Evolutionary conservation across 2,329 filamentous ascomycete species (phyloP).

Genomic region (Clonostachys byssicola): DNA sequence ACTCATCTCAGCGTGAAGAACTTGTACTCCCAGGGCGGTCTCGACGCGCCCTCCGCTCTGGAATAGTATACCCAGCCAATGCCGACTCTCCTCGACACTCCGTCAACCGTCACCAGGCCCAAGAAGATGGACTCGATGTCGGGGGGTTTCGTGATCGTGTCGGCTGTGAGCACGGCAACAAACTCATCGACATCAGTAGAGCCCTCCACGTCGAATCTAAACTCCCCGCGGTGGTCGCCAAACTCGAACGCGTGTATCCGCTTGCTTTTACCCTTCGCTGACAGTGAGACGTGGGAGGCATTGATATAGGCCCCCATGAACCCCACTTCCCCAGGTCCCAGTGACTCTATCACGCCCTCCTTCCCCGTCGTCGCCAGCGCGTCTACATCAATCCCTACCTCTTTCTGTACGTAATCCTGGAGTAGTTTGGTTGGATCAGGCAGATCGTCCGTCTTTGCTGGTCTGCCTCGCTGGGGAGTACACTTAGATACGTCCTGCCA

Average conservation of each 20-base stretch:
- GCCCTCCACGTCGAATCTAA: constrained; percentile 3
- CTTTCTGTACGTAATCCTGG: not conserved
- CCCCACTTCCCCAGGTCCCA: not conserved
- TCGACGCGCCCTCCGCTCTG: not conserved
- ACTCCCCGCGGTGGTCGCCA: constrained; percentile 3
- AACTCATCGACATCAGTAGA: constrained; percentile 2
- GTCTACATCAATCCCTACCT: constrained; percentile 1
- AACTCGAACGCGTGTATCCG: not conserved
- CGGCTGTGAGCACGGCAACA: constrained; percentile 3
- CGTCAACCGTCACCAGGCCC: constrained; percentile 1
- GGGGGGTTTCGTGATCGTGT: constrained; percentile 5
- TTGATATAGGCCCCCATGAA: constrained; percentile 1
- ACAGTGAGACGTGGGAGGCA: not conserved
- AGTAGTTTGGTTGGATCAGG: not conserved
- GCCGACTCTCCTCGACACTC: constrained; percentile 1
- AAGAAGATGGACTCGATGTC: constrained; percentile 3
- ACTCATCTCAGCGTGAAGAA: constrained; percentile 1
- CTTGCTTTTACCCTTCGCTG: not conserved
- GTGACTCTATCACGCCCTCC: not conserved
- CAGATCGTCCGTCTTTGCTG: not conserved
- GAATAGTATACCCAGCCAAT: constrained; percentile 3
- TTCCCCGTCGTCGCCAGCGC: not conserved
- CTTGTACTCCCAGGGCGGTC: constrained; percentile 2
- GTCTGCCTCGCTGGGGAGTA: not conserved
- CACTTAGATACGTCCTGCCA: constrained; percentile 1